phyloP scores from a whole-genome alignment of 2,329 filamentous ascomycete genomes.

The Clarireedia paspali region DNA sequence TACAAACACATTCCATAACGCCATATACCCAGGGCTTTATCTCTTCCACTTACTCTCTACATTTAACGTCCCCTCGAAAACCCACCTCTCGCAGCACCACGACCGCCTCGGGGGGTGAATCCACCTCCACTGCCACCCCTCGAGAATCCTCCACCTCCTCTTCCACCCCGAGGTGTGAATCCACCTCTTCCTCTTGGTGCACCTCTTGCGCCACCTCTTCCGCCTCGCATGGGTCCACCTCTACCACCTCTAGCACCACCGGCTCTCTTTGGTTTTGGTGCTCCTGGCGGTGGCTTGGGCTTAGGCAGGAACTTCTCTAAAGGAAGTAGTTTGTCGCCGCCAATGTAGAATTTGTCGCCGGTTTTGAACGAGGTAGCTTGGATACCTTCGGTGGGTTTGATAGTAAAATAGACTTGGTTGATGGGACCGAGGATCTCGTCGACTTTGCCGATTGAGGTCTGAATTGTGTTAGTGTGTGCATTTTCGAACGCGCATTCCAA shows the following conservation, averaged over 20 bases:
- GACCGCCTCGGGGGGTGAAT: slow-evolving; percentile 25
- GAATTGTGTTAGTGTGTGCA: slow-evolving; percentile 6
- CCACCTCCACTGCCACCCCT: slow-evolving; percentile 28
- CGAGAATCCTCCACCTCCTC: slow-evolving; percentile 31
- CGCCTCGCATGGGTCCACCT: slow-evolving; percentile 36
- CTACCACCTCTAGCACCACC: slow-evolving; percentile 49
- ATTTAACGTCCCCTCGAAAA: slow-evolving; percentile 25
- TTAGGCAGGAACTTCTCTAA: slow-evolving; percentile 95
- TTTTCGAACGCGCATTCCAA: neutral
- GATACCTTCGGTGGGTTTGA: slow-evolving; percentile 95
- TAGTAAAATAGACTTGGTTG: slow-evolving; percentile 97
- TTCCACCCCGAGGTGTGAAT: slow-evolving; percentile 37
- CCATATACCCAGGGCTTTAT: slow-evolving; percentile 9
- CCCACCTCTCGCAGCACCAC: slow-evolving; percentile 26
- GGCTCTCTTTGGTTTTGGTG: slow-evolving; percentile 61
- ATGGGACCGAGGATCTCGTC: slow-evolving; percentile 97
- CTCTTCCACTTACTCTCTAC: neutral
- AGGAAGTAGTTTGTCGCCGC: slow-evolving; percentile 86
- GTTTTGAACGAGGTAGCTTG: slow-evolving; percentile 90
- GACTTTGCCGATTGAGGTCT: slow-evolving; percentile 88
- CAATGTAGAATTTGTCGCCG: slow-evolving; percentile 97
- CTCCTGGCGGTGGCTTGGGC: slow-evolving; percentile 67
- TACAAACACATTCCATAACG: slow-evolving; percentile 8
- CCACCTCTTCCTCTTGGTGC: slow-evolving; percentile 43
- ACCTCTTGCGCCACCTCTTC: slow-evolving; percentile 39